Base-by-base conservation (phyloP, 495 filamentous ascomycete genomes). In the Bombardia bombarda region DNA sequence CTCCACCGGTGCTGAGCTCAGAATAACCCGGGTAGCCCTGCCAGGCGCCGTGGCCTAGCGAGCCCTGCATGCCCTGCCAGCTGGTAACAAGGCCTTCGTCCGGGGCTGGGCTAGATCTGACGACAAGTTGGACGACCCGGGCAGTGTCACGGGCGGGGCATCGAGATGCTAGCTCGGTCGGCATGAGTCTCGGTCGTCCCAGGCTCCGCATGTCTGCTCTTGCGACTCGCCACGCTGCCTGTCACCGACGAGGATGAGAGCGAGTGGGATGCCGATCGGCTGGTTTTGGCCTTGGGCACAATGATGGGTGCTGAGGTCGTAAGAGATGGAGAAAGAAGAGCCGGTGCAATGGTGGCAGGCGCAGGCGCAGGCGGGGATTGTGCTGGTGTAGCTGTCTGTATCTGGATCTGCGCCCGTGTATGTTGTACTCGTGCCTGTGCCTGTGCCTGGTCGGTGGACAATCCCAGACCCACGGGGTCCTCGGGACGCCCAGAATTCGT, bases 101-200 rank as follows among this genome's bases (percentile, higher is more conserved):
- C n/a, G n/a, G n/a, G n/a, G n/a, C n/a, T n/a, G n/a, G n/a, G n/a
- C n/a, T n/a, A n/a, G n/a, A n/a, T n/a, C n/a, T n/a, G n/a, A n/a
- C n/a, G n/a, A n/a, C n/a, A n/a, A 62, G 14, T 50, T 44, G 31
- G 51, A 51, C 28, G 63, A 63, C 33, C 63, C 55, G 1, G 65
- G 47, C 51, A 60, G 58, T 14, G 56, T 45, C 2, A 61, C 40
- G 9, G 74, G 69, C 32, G 78, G 71, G 78, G 78, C 75, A 81
- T 79, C 12, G 75, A 82, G 17, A 81, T 63, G 51, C 69, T 78
- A 35, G 75, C 69, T 49, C 70, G 70, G 35, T 77, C 77, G 25
- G 69, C 62, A 53, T 69, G 69, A 20, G 61, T 56, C 33, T 60
- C 59, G 24, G 60, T 68, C 32, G 68, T 74, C 33, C 73, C 73